phyloP scores from a whole-genome alignment of 1,139 yeast species.

The Blastobotrys malaysiensis region DNA sequence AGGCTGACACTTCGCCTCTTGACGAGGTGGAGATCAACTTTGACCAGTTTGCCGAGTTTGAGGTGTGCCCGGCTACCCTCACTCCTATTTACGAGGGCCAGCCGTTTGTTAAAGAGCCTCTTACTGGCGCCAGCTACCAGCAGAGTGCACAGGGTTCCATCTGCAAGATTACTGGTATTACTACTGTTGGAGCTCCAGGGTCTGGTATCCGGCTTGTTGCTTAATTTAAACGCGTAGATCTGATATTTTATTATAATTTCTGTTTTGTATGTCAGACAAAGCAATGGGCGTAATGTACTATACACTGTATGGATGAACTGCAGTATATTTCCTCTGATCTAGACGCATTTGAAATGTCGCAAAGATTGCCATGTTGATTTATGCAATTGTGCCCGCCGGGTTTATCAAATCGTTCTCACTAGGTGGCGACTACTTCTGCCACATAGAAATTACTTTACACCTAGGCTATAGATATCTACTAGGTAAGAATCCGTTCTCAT shows the following conservation, averaged over 20 bases:
- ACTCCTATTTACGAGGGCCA: conserved; percentile 85
- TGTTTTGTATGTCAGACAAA: too few species aligned
- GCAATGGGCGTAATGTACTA: too few species aligned
- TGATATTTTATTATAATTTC: neutral
- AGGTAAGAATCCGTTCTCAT: too few species aligned
- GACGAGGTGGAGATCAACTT: conserved; percentile 90
- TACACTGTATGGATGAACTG: too few species aligned
- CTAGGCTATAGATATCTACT: too few species aligned
- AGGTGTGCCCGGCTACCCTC: conserved; percentile 77
- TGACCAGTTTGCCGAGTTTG: conserved; percentile 88
- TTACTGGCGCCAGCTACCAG: conserved; percentile 87
- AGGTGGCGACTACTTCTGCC: too few species aligned
- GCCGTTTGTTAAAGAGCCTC: conserved; percentile 67
- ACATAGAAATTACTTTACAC: too few species aligned
- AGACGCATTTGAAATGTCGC: too few species aligned
- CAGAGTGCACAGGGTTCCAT: conserved; percentile 69
- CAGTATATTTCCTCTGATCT: too few species aligned
- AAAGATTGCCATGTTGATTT: too few species aligned
- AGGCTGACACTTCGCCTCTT: conserved; percentile 71
- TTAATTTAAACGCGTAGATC: conserved; percentile 2
- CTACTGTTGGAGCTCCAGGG: conserved; percentile 90
- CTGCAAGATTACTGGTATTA: conserved; percentile 70
- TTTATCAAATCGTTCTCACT: too few species aligned
- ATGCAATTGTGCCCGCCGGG: too few species aligned
- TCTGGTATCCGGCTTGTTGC: conserved; percentile 62